Evolutionary conservation across 768 basidiomycete species (phyloP), one percentile per base, ranked within the genome.

Genomic region (Trametes coccinea): DNA sequence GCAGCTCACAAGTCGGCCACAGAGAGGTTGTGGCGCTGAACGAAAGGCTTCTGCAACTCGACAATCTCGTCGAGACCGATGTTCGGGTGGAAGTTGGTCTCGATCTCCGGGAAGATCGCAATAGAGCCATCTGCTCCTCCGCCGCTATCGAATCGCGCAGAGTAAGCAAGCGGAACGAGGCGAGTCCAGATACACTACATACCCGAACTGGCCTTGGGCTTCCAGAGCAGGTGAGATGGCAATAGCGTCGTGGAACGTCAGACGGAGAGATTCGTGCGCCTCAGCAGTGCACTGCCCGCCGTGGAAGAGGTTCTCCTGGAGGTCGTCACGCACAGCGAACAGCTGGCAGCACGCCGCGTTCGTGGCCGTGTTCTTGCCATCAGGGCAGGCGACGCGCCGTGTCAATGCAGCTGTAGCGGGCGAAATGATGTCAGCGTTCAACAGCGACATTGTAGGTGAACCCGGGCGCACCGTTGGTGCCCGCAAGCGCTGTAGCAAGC

Each of bases 41-140:
- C 33, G 57, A 59, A 59, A 2, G 57, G 57, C 49, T 59, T 59
- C 49, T 59, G 49, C 22, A 52, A 41, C 16, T 48, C 51, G n/a
- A 59, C 51, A n/a, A 59, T 51, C 57, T 59, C 57, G n/a, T 59
- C 57, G 50, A 59, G 48, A 46, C 57, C 57, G 48, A 59, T 53
- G 65, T 82, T 82, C 4, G 79, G 78, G n/a, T 70, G 67, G 69
- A 77, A 82, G 5, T 65, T 59, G 10, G 74, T 69, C 64, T 82
- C 81, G 43, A 75, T 75, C 9, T 74, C 71, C 33, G 68, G 65
- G 68, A 83, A 82, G 4, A 72, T 71, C 56, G 80, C 73, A 61
- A 82, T 76, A 3, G 80, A 82, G 29, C 80, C 82, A 59, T 83
- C 82, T 41, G 71, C 72, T 13, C 73, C 73, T 44, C 67, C 69